These are phyloP conservation scores for Sugiyamaella marilandica DNA, from an alignment of 805 yeast genomes.

Conservation along the genomic window DNA sequence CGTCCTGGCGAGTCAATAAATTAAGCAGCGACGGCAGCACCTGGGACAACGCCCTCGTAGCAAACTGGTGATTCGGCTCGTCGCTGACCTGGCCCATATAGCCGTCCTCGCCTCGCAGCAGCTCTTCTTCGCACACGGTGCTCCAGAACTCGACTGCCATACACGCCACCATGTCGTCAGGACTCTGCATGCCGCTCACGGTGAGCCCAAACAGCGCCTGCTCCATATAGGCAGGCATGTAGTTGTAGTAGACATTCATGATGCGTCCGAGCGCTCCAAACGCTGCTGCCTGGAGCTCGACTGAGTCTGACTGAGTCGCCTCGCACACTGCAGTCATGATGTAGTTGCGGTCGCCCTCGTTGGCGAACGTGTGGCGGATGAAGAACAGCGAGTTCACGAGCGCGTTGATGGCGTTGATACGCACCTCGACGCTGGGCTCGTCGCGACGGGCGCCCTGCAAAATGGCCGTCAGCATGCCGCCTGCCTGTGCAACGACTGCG, in stretches of 20 bases:
- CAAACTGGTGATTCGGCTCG: constrained; percentile 67
- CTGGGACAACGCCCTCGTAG: constrained; percentile 74
- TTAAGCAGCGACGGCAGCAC: constrained; percentile 82
- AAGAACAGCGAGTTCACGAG: constrained; percentile 86
- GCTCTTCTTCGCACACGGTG: constrained; percentile 98
- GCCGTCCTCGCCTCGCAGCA: constrained; percentile 46
- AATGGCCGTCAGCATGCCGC: constrained; percentile 89
- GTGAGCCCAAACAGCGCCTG: constrained; percentile 89
- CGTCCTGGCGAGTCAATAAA: constrained; percentile 82
- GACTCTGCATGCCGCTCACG: constrained; percentile 79
- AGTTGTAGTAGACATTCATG: constrained; percentile 81
- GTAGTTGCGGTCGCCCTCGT: constrained; percentile 92
- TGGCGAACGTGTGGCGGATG: constrained; percentile 79
- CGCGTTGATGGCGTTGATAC: constrained; percentile 89
- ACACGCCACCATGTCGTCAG: constrained; percentile 82
- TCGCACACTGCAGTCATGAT: constrained; percentile 99
- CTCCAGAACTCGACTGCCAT: constrained; percentile 99
- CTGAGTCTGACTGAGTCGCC: constrained; percentile 86
- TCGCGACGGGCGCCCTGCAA: constrained; percentile 91
- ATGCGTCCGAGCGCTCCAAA: constrained; percentile 93
- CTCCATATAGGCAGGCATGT: constrained; percentile 95
- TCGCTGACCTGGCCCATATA: constrained; percentile 38
- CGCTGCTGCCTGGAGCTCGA: constrained; percentile 85
- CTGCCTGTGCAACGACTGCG: constrained; percentile 75
- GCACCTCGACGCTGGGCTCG: constrained; percentile 69